Conservation (phyloP, 2,329 filamentous ascomycete genomes). For the Pseudogymnoascus sp. region DNA sequence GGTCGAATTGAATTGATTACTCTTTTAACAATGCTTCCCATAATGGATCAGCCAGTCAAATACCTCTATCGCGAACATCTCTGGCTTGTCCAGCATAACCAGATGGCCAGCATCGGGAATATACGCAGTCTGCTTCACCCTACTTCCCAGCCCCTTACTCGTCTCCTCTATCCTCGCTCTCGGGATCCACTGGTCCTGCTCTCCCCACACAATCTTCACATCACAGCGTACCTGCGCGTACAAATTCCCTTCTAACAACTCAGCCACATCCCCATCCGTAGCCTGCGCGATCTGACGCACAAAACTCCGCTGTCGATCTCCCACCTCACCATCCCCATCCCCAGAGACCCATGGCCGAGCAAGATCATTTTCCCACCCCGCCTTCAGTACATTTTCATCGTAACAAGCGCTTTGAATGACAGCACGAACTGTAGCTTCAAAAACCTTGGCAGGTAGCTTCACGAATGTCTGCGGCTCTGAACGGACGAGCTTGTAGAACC, state of each 20-base stretch:
- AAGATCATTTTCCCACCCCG: not conserved
- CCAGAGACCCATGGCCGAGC: not conserved
- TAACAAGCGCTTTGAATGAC: not conserved
- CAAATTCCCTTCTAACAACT: not conserved
- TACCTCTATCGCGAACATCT: not conserved
- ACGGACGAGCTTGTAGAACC: not conserved
- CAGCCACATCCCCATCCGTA: not conserved
- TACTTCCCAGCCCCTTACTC: not conserved
- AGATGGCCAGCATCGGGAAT: not conserved
- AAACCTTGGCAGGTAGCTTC: not conserved
- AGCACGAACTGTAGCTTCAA: not conserved
- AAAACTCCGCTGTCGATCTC: not conserved
- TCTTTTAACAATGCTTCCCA: not conserved
- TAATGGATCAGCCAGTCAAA: not conserved
- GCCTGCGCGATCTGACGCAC: not conserved
- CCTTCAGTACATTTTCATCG: not conserved
- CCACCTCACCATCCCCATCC: not conserved
- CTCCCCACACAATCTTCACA: conserved; percentile 1
- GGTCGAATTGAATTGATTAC: not conserved
- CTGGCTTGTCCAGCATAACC: not conserved
- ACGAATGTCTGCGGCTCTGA: not conserved
- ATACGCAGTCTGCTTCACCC: not conserved
- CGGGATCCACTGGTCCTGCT: not conserved
- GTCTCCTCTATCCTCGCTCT: not conserved
- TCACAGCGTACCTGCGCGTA: not conserved